Conservation (phyloP, 805 yeast genomes). For the Candida michaelii region DNA sequence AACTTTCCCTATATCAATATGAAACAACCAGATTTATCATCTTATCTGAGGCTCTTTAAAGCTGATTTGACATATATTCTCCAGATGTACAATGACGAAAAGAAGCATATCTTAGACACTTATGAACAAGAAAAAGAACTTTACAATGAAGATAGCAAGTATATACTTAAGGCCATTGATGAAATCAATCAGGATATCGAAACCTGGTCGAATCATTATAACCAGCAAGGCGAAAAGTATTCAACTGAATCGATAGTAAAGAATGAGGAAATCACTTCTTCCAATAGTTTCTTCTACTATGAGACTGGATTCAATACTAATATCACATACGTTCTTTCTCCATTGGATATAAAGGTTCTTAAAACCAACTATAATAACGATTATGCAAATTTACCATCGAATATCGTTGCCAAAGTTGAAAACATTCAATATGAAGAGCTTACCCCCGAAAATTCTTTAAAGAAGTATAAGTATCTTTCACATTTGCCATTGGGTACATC, state of each 20-base stretch:
- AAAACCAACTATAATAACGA: slow-evolving; percentile 52
- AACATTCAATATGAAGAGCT: slow-evolving; percentile 66
- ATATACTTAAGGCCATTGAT: slow-evolving; percentile 52
- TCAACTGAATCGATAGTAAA: slow-evolving; percentile 9
- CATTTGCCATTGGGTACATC: slow-evolving; percentile 87
- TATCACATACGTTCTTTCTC: slow-evolving; percentile 66
- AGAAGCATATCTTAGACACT: slow-evolving; percentile 49
- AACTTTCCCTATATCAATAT: slow-evolving; percentile 57
- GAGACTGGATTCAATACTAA: slow-evolving; percentile 70
- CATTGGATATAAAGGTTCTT: slow-evolving; percentile 76
- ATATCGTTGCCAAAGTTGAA: slow-evolving; percentile 62
- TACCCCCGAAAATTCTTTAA: slow-evolving; percentile 56
- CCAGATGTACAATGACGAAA: slow-evolving; percentile 60
- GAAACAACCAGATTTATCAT: slow-evolving; percentile 25
- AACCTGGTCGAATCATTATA: slow-evolving; percentile 24
- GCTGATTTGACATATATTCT: slow-evolving; percentile 58
- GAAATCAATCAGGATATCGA: slow-evolving; percentile 51
- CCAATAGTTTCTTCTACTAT: slow-evolving; percentile 64
- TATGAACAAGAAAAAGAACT: slow-evolving; percentile 57
- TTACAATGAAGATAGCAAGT: slow-evolving; percentile 60
- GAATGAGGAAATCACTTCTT: slow-evolving; percentile 31
- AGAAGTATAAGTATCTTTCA: slow-evolving; percentile 69
- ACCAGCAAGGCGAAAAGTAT: slow-evolving; percentile 2
- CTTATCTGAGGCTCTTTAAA: slow-evolving; percentile 66
- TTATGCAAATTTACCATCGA: slow-evolving; percentile 68